Evolutionary conservation across 2,329 filamentous ascomycete species (phyloP).

Genomic region (Helotiales sp.): DNA sequence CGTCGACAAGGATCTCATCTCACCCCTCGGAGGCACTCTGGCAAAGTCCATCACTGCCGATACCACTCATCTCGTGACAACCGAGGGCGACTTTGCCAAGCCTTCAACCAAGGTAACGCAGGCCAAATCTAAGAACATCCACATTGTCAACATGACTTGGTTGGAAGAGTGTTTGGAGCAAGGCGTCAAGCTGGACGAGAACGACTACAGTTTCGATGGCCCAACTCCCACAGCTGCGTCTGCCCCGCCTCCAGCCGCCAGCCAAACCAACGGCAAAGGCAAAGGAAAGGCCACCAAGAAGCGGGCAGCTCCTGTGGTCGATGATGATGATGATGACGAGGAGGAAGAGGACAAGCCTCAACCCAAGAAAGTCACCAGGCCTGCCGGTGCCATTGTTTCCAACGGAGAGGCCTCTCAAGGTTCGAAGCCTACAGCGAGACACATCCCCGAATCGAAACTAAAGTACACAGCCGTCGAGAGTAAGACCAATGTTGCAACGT

Average conservation of each 20-base stretch:
- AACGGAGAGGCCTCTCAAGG: conserved; percentile 6
- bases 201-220: conserved; percentile 37
- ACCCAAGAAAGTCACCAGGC: conserved; percentile 42
- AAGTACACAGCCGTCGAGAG: conserved; percentile 33
- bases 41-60: conserved; percentile 53
- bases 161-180: conserved; percentile 58
- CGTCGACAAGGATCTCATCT: conserved; percentile 42
- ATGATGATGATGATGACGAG: conserved; percentile 25
- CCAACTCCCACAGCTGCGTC: conserved; percentile 15
- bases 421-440: conserved; percentile 2
- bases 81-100: conserved; percentile 56
- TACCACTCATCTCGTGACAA: conserved; percentile 63
- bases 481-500: conserved; percentile 46
- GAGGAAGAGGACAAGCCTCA: conserved; percentile 38
- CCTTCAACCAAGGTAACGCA: conserved; percentile 52
- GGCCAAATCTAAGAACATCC: conserved; percentile 52
- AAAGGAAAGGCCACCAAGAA: conserved; percentile 29
- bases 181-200: conserved; percentile 47
- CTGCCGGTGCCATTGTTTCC: conserved; percentile 39
- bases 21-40: conserved; percentile 54
- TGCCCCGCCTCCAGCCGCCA: not conserved
- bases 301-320: conserved; percentile 23
- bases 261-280: conserved; percentile 10
- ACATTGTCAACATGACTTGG: conserved; percentile 66
- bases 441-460: conserved; percentile 32